Percentiles rank a stretch among this genome's conserved stretches.
Evolutionary conservation across 495 filamentous ascomycete species (phyloP).

Genomic region (Diplogelasinospora grovesii): DNA sequence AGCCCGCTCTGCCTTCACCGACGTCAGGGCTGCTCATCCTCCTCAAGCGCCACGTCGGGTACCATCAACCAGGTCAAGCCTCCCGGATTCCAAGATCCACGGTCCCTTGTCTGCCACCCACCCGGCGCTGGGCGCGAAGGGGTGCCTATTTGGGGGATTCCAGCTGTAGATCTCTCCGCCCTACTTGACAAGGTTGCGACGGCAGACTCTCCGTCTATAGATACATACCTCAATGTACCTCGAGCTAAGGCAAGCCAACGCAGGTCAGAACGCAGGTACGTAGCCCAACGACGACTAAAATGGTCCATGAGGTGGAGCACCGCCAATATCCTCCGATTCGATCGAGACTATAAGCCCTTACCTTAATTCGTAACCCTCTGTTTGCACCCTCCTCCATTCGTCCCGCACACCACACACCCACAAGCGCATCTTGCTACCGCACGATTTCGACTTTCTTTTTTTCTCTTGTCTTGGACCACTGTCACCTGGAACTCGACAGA

Average conservation of each 20-base stretch:
- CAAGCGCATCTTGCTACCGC: conserved; percentile 6
- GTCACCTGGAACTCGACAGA: conserved; percentile 5
- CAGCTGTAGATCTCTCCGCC: conserved; percentile 21
- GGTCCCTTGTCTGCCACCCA: conserved; percentile 17
- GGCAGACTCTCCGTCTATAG: conserved; percentile 5
- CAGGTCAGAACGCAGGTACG: conserved; percentile 19
- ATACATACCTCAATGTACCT: conserved; percentile 23
- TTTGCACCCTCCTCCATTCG: too few species aligned
- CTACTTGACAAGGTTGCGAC: conserved; percentile 9
- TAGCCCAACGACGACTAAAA: conserved; percentile 15
- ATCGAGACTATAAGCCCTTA: conserved; percentile 16
- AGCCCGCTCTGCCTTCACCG: not conserved
- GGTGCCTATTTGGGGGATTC: conserved; percentile 16
- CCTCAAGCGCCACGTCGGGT: conserved; percentile 4
- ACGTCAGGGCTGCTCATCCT: not conserved
- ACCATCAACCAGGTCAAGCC: conserved; percentile 9
- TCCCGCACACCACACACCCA: conserved; percentile 11
- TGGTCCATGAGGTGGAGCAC: conserved; percentile 21
- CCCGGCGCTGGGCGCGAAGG: conserved; percentile 15
- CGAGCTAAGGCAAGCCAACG: conserved; percentile 5
- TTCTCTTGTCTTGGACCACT: conserved; percentile 10
- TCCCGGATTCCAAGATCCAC: conserved; percentile 18
- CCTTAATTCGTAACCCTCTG: conserved; percentile 19
- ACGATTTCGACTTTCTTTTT: conserved; percentile 9
- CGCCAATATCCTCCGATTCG: conserved; percentile 12